Percentiles rank a stretch among this genome's conserved stretches.
phyloP scores from a whole-genome alignment of 1,139 yeast genomes.

The Suhomyces atakaporum region DNA sequence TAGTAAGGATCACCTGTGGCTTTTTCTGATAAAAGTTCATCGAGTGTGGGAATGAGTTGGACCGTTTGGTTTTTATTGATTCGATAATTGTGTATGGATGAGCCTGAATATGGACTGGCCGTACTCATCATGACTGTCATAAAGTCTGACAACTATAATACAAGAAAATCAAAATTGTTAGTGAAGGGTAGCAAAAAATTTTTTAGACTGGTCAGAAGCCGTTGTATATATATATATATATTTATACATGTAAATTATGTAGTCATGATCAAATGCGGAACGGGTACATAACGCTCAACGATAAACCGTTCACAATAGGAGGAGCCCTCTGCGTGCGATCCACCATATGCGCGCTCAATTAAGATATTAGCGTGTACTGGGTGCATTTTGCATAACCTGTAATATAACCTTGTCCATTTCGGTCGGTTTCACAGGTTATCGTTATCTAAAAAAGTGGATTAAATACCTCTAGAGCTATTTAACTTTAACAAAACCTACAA shows the following conservation, averaged over 20 bases:
- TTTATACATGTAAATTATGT: too few relatives aligned
- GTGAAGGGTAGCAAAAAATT: background rate
- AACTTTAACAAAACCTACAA: too few relatives aligned
- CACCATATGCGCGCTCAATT: background rate
- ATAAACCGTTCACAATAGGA: conserved; percentile 8
- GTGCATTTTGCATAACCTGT: background rate
- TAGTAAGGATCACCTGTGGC: conserved; percentile 8
- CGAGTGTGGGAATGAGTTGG: conserved; percentile 15
- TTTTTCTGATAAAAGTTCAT: conserved; percentile 12
- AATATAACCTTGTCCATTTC: background rate
- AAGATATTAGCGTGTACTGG: background rate
- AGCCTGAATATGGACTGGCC: conserved; percentile 5
- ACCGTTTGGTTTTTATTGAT: conserved; percentile 13
- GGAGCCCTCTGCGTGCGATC: conserved; percentile 6
- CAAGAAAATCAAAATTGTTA: background rate
- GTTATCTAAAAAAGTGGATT: too few relatives aligned
- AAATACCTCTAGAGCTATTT: too few relatives aligned
- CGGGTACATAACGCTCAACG: conserved; percentile 7
- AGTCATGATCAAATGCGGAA: conserved; percentile 2
- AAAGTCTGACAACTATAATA: background rate
- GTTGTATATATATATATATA: conserved; percentile 7
- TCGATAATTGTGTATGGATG: conserved; percentile 13
- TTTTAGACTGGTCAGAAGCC: background rate
- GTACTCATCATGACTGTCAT: conserved; percentile 6
- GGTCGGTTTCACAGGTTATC: background rate